phyloP scores from a whole-genome alignment of 208 protist species.

The Porcisia deanei region DNA sequence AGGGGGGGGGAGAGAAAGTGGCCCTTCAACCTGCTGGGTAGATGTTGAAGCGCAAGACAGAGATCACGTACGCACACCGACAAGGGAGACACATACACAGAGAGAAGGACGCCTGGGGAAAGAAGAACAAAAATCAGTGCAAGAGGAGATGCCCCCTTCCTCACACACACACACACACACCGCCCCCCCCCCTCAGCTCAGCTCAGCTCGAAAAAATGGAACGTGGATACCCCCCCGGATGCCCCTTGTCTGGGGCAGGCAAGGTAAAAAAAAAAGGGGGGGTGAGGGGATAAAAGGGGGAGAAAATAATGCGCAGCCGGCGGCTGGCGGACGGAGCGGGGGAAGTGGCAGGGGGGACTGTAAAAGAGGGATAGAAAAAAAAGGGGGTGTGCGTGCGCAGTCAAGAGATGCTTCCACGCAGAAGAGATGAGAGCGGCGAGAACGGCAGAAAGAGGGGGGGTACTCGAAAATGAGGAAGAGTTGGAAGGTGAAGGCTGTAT shows the following conservation, averaged over 20 bases:
- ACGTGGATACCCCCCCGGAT: background rate
- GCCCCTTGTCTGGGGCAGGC: background rate
- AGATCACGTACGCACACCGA: too few species aligned
- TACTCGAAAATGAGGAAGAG: background rate
- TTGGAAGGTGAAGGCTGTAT: background rate
- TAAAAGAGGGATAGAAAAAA: background rate
- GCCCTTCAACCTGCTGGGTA: background rate
- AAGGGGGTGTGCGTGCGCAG: background rate
- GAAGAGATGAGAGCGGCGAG: background rate
- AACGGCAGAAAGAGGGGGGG: background rate
- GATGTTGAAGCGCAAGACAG: too few species aligned
- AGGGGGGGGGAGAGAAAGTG: background rate
- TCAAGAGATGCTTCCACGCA: conserved; percentile 1
- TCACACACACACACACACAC: background rate
- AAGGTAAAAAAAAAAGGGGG: background rate
- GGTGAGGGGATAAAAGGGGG: background rate
- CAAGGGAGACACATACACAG: background rate
- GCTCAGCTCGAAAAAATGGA: background rate
- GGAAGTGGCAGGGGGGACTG: background rate
- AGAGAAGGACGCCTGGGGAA: too few species aligned
- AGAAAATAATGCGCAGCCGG: background rate
- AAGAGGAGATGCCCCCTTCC: too few species aligned
- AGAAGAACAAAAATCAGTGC: too few species aligned
- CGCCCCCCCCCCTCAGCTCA: background rate
- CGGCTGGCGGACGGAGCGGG: background rate